These are phyloP conservation scores for Cydonia oblonga DNA, from an alignment of 331 rosid genomes.

Conservation along the genomic window DNA sequence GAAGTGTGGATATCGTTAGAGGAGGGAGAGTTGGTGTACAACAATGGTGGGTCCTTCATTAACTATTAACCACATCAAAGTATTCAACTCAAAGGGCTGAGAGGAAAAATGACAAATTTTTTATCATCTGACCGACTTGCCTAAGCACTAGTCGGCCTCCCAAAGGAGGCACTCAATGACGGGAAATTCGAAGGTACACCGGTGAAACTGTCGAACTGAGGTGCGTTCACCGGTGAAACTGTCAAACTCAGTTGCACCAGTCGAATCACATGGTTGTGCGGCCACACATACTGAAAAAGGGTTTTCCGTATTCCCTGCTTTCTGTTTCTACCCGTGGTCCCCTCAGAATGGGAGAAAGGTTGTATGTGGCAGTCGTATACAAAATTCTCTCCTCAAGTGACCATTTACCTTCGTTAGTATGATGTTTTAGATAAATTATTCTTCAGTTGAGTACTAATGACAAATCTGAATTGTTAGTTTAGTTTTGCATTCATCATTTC, in stretches of 20 bases:
- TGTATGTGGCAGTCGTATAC: not conserved
- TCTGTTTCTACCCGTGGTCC: too few species aligned
- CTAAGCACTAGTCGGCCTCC: not conserved
- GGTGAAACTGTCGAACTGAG: too few species aligned
- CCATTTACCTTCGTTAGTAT: too few species aligned
- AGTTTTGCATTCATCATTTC: too few species aligned
- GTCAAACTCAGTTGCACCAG: too few species aligned
- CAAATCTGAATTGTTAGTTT: not conserved
- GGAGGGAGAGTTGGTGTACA: slow-evolving; percentile 12
- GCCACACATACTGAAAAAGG: not conserved
- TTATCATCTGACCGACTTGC: too few species aligned
- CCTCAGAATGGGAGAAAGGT: not conserved
- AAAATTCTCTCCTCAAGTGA: too few species aligned
- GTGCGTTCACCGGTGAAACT: too few species aligned
- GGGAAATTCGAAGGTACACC: not conserved
- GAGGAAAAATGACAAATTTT: too few species aligned
- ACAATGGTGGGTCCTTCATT: slow-evolving; percentile 33
- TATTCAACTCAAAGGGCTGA: too few species aligned
- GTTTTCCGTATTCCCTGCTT: not conserved
- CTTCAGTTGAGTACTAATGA: not conserved
- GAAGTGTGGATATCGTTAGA: slow-evolving; percentile 42
- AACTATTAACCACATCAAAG: slow-evolving; percentile 6
- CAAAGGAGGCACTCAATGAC: not conserved
- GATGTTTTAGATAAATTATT: not conserved
- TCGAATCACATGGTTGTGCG: not conserved